Evolutionary conservation across 306 rosid genomes (phyloP), one percentile per base, ranked within the genome.

Genomic region (Castanea crenata): DNA sequence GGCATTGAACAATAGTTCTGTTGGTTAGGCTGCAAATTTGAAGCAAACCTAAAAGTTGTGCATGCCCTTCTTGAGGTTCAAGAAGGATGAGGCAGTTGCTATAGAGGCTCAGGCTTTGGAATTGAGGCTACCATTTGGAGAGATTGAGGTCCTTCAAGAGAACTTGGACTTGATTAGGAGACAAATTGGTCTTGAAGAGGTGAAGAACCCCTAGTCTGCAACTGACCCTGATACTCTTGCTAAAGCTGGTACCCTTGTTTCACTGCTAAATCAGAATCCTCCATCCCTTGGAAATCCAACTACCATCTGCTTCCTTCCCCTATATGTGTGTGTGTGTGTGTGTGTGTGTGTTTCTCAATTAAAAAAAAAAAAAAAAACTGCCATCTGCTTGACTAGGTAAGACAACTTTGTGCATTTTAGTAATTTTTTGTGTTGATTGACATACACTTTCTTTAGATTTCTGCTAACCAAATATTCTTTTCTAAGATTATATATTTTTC

Each of bases 21-120:
- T 90, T 1, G 91, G 94, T 56, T 91, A 90, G 74, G 84, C 88
- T 57, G 82, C 86, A 73, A 84, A 90, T 70, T 86, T 88, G 67
- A 90, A 85, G 73, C 88, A 87, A 79, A 85, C 83, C 73, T 94
- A 90, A 79, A 90, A 94, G 89, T 76, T 81, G 41, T 90, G 94
- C 78, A 90, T 90, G 98, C 97, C 98, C 61, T 94, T 92, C 90
- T 78, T 94, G 85, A 90, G 89, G 86, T 89, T 89, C 80, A 89
- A 92, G 88, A 92, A 90, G 82, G 97, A 89, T 25, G 90, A 87
- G 89, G 97, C 91, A 51, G 72, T 76, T 77, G 69, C 90, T 38
- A n/a, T n/a, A n/a, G n/a, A n/a, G n/a, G n/a, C n/a, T n/a, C n/a
- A n/a, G n/a, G n/a, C 85, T 71, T 81, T 92, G 73, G 89, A 92